phyloP scores from a whole-genome alignment of 2,329 filamentous ascomycete species.

The Aspergillus cejpii region DNA sequence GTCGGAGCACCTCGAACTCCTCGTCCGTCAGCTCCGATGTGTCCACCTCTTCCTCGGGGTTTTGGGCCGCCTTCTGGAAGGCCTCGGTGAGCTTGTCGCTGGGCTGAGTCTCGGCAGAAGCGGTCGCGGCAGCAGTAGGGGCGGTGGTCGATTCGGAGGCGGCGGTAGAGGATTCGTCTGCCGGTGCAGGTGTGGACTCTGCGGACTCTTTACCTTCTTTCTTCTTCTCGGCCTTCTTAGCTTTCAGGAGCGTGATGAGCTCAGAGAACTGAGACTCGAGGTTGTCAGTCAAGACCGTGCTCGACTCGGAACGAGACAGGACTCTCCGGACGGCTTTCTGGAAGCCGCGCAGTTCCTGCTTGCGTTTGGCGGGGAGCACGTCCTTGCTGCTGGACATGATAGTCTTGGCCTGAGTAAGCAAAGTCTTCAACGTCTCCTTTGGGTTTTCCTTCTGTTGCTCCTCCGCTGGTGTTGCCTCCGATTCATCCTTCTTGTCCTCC shows the following conservation, averaged over 20 bases:
- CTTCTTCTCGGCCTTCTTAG: conserved; percentile 31
- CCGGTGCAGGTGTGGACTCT: conserved; percentile 17
- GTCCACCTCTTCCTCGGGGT: conserved; percentile 32
- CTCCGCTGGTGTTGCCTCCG: conserved; percentile 21
- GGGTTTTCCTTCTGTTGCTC: conserved; percentile 40
- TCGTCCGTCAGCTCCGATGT: conserved; percentile 45
- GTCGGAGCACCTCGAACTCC: conserved; percentile 42
- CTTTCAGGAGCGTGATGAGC: conserved; percentile 45
- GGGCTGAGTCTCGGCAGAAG: conserved; percentile 14
- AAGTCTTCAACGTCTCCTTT: conserved; percentile 46
- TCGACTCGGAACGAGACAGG: conserved; percentile 49
- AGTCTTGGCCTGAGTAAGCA: conserved; percentile 54
- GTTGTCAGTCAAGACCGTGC: conserved; percentile 41
- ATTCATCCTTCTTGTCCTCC: conserved; percentile 24
- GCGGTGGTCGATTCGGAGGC: conserved; percentile 7
- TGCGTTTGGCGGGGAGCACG: conserved; percentile 60
- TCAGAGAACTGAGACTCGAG: conserved; percentile 51
- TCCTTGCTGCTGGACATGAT: conserved; percentile 51
- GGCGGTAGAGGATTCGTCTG: conserved; percentile 5
- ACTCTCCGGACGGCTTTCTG: conserved; percentile 58
- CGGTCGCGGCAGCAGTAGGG: conserved; percentile 10
- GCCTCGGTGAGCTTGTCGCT: conserved; percentile 30
- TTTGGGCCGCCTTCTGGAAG: conserved; percentile 27
- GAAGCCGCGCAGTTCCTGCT: conserved; percentile 69
- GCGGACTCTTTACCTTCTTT: conserved; percentile 13